These are phyloP conservation scores for Lineolata rhizophorae DNA, from an alignment of 495 filamentous ascomycete species.

Conservation along the genomic window DNA sequence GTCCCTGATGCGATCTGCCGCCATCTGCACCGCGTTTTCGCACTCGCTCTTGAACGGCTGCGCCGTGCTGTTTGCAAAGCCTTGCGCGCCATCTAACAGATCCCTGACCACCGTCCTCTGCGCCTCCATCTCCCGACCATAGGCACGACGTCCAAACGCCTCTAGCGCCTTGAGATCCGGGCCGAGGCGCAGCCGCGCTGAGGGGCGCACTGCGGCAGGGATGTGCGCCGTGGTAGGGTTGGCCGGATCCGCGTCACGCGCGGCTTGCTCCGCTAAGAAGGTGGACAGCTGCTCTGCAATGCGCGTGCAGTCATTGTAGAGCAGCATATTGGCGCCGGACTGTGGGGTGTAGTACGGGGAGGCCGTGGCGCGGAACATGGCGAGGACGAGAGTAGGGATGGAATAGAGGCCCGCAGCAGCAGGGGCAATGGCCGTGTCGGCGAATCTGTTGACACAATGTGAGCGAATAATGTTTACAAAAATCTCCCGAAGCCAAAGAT, in stretches of 20 bases:
- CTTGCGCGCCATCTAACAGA: slow-evolving; percentile 54
- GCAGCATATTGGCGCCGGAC: slow-evolving; percentile 58
- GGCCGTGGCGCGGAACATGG: slow-evolving; percentile 77
- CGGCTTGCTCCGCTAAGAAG: slow-evolving; percentile 24
- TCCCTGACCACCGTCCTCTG: slow-evolving; percentile 71
- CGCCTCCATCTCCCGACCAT: slow-evolving; percentile 66
- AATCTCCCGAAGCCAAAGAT: too few relatives aligned
- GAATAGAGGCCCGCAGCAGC: slow-evolving; percentile 56
- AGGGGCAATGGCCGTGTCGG: slow-evolving; percentile 35
- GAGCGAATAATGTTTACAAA: slow-evolving; percentile 6
- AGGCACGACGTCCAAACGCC: slow-evolving; percentile 62
- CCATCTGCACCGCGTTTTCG: slow-evolving; percentile 46
- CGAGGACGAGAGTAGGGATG: slow-evolving; percentile 63
- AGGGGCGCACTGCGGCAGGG: slow-evolving; percentile 21
- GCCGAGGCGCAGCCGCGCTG: slow-evolving; percentile 33
- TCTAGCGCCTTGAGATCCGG: slow-evolving; percentile 51
- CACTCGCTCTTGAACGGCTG: slow-evolving; percentile 41
- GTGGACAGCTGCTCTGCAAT: slow-evolving; percentile 50
- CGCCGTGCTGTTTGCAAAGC: slow-evolving; percentile 38
- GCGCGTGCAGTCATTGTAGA: slow-evolving; percentile 81
- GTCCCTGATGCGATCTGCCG: slow-evolving; percentile 42
- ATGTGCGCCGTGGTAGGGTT: slow-evolving; percentile 7
- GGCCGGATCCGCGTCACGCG: neutral
- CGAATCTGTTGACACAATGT: slow-evolving; percentile 18
- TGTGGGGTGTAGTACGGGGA: slow-evolving; percentile 53